Conservation (phyloP, 163 green algal genomes). For the Scenedesmus sp. region DNA sequence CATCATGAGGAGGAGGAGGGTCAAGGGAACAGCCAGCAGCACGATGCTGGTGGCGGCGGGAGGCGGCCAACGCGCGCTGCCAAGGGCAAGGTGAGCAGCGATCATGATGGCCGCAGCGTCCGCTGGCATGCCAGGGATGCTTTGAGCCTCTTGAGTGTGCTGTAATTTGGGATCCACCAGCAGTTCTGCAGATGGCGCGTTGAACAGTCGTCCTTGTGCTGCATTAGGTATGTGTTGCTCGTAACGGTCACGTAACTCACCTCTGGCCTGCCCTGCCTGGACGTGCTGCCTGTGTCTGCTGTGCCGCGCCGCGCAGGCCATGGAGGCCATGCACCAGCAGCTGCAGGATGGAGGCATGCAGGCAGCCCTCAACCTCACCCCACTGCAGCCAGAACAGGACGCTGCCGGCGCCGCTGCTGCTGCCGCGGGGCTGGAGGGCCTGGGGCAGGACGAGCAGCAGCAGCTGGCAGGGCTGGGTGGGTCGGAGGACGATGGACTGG, state of each 20-base stretch:
- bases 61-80: background rate
- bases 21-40: background rate
- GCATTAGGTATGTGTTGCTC: no score
- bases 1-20: background rate
- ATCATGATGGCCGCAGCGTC: background rate
- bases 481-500: background rate
- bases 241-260: no score
- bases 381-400: background rate
- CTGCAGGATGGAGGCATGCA: background rate
- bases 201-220: no score
- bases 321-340: background rate
- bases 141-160: background rate
- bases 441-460: background rate
- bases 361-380: background rate
- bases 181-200: no score
- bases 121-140: no score
- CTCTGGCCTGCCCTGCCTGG: no score
- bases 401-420: background rate
- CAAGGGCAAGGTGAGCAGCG: background rate
- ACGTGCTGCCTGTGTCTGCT: background rate
- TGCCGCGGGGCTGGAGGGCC: background rate
- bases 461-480: background rate
- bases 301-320: background rate
- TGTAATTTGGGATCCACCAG: no score
- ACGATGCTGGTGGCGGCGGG: background rate